phyloP scores from a whole-genome alignment of 2,329 filamentous ascomycete genomes.

The Xylariaceae sp. region DNA sequence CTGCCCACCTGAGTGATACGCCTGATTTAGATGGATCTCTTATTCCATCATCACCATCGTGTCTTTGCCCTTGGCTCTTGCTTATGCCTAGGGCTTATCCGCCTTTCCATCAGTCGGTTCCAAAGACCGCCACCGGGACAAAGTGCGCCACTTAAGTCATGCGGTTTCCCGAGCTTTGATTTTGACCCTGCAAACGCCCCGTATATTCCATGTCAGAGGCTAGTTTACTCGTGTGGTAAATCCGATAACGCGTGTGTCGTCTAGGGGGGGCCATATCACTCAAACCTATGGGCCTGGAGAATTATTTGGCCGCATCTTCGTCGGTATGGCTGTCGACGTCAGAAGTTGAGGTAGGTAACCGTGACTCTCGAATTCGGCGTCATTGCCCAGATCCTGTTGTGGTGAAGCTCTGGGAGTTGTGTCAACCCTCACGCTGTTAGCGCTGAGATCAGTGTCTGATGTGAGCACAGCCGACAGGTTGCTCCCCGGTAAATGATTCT shows the following conservation, averaged over 20 bases:
- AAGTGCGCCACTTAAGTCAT: background rate
- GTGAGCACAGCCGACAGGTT: constrained; percentile 10
- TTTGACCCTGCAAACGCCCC: background rate
- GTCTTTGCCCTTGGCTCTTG: background rate
- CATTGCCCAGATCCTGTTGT: constrained; percentile 15
- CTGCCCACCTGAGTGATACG: background rate
- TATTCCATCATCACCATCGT: too few relatives aligned
- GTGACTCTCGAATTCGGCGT: constrained; percentile 28
- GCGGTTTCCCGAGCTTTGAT: background rate
- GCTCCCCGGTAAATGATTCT: constrained; percentile 5
- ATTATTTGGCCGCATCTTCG: constrained; percentile 20
- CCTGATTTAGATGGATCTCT: background rate
- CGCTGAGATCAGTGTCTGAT: constrained; percentile 6
- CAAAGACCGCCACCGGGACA: background rate
- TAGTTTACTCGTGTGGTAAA: background rate
- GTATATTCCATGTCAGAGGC: background rate
- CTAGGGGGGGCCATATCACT: background rate
- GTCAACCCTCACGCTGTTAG: constrained; percentile 12
- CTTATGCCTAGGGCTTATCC: background rate
- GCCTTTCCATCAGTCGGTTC: background rate
- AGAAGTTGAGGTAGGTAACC: constrained; percentile 34
- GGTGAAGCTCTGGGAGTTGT: constrained; percentile 29
- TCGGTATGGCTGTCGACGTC: constrained; percentile 37
- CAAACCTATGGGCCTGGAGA: background rate
- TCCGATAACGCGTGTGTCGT: background rate